phyloP scores from a whole-genome alignment of 2,329 filamentous ascomycete genomes.

The Sporothrix curviconia region DNA sequence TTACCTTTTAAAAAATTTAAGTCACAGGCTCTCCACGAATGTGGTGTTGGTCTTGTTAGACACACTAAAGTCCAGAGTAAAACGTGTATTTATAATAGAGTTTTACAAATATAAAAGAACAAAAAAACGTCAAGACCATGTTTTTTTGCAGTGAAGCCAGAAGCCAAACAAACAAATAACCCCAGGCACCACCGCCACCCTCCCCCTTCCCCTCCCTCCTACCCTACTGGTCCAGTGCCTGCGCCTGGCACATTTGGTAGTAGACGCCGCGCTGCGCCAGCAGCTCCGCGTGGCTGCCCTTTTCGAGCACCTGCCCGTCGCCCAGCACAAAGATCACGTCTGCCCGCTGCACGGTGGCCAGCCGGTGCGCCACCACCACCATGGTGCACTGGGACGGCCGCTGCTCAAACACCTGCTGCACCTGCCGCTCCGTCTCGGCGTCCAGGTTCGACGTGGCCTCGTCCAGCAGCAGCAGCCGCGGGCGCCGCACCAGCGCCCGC shows the following conservation, averaged over 20 bases:
- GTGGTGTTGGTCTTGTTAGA: not conserved
- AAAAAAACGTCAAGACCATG: no score
- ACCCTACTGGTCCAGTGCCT: conserved; percentile 16
- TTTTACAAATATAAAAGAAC: not conserved
- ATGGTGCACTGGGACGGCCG: conserved; percentile 44
- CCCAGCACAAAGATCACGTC: conserved; percentile 66
- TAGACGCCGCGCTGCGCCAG: conserved; percentile 43
- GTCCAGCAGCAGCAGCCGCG: conserved; percentile 15
- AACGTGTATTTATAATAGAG: conserved; percentile 10
- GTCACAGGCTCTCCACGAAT: not conserved
- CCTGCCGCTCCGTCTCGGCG: conserved; percentile 6
- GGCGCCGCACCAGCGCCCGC: conserved; percentile 35
- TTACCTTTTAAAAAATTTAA: not conserved
- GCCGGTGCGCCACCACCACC: conserved; percentile 60
- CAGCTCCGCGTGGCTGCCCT: conserved; percentile 49
- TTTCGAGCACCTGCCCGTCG: conserved; percentile 55
- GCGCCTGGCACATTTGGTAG: conserved; percentile 36
- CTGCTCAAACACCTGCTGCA: conserved; percentile 18
- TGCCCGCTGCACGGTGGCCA: conserved; percentile 62
- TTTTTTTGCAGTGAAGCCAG: no score
- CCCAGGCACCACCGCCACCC: no score
- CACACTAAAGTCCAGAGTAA: not conserved
- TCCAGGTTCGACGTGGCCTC: conserved; percentile 15
- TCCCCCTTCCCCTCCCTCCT: not conserved
- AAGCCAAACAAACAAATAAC: no score